These are phyloP conservation scores for Lepidium sativum DNA, from an alignment of 345 rosid genomes.

Conservation along the genomic window DNA sequence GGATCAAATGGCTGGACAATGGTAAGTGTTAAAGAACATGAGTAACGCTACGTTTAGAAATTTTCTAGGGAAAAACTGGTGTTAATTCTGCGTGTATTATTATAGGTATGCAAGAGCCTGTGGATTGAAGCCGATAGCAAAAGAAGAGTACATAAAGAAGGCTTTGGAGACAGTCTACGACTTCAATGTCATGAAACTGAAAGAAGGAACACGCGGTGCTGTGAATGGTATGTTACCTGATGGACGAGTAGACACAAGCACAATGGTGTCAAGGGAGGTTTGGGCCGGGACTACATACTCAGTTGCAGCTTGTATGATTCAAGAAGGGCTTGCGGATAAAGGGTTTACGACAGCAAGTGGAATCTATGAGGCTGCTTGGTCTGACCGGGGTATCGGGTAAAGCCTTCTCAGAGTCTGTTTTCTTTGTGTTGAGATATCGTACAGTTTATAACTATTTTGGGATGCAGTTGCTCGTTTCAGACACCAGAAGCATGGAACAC, in stretches of 20 bases:
- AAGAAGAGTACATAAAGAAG: constrained; percentile 45
- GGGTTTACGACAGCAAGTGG: constrained; percentile 64
- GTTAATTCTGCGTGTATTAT: neutral
- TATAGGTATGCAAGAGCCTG: constrained; percentile 66
- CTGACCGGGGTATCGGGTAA: constrained; percentile 57
- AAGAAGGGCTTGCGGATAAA: constrained; percentile 41
- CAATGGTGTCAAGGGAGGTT: constrained; percentile 56
- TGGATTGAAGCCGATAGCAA: constrained; percentile 48
- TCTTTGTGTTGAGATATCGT: neutral
- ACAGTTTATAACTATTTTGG: neutral
- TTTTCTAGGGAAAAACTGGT: neutral
- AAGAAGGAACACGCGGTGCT: constrained; percentile 53
- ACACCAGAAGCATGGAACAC: constrained; percentile 69
- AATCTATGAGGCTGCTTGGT: constrained; percentile 57
- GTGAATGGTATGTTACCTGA: constrained; percentile 65
- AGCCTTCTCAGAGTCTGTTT: neutral
- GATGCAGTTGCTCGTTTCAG: constrained; percentile 56
- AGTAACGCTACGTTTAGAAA: neutral
- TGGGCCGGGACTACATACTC: constrained; percentile 80
- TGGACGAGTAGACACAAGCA: constrained; percentile 54
- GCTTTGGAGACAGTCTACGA: constrained; percentile 49
- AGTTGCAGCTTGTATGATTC: constrained; percentile 74
- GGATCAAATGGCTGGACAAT: constrained; percentile 82
- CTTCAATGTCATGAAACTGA: constrained; percentile 61
- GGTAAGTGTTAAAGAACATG: constrained; percentile 29